A percentile compares a stretch with the other conserved stretches of the same genome.
Conservation (phyloP, 2,329 filamentous ascomycete genomes). For the Colletotrichum brevisporum region DNA sequence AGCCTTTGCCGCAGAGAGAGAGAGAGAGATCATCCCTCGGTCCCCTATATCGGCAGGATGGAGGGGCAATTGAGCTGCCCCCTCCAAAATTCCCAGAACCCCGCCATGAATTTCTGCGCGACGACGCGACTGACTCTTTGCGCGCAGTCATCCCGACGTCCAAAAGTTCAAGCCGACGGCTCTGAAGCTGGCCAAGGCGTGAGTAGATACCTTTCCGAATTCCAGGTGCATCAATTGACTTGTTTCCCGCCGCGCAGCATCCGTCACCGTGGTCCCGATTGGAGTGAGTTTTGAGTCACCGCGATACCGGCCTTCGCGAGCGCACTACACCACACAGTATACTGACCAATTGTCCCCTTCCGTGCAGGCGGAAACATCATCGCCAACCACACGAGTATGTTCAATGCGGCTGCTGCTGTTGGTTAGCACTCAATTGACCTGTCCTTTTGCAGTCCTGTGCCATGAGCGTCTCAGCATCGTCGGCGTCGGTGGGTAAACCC, state of each 20-base stretch:
- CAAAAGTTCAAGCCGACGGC: conserved; percentile 96
- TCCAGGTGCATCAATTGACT: conserved; percentile 54
- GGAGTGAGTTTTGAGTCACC: conserved; percentile 78
- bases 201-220: conserved; percentile 57
- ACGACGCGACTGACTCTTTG: conserved; percentile 43
- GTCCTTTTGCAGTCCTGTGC: conserved; percentile 78
- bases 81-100: conserved; percentile 45
- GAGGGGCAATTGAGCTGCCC: conserved; percentile 53
- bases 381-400: conserved; percentile 90
- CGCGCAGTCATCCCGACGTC: conserved; percentile 86
- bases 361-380: conserved; percentile 85
- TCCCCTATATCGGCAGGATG: conserved; percentile 44
- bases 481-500: conserved; percentile 81
- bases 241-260: conserved; percentile 69
- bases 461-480: conserved; percentile 99
- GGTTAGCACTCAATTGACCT: conserved; percentile 45
- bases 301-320: conserved; percentile 26
- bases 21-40: conserved; percentile 15
- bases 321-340: conserved; percentile 38
- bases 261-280: conserved; percentile 97
- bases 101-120: conserved; percentile 46
- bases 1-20: not conserved
- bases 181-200: conserved; percentile 94
- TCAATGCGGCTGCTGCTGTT: not conserved
- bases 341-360: conserved; percentile 47